phyloP scores from a whole-genome alignment of 2,329 filamentous ascomycete genomes.

The Dothidotthia symphoricarpi region DNA sequence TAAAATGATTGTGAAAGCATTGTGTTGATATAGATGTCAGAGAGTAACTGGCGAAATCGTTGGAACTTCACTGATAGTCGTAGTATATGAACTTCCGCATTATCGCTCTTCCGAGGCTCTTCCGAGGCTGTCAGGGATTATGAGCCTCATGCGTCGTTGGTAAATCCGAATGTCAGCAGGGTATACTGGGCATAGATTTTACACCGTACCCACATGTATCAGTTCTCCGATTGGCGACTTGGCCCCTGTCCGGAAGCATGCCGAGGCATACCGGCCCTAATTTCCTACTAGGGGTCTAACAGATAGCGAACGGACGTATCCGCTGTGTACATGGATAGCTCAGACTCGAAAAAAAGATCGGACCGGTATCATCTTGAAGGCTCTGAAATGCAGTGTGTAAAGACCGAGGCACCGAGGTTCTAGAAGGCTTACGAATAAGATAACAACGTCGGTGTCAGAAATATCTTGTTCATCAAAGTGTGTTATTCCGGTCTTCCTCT shows the following conservation, averaged over 20 bases:
- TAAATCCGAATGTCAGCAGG: slow-evolving; percentile 8
- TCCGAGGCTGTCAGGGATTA: no score
- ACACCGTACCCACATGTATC: slow-evolving; percentile 2
- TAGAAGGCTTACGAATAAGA: not conserved
- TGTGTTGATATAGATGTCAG: slow-evolving; percentile 2
- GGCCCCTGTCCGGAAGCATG: slow-evolving; percentile 6
- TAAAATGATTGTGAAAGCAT: slow-evolving; percentile 28
- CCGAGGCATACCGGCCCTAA: slow-evolving; percentile 9
- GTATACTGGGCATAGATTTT: slow-evolving; percentile 3
- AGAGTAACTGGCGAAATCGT: slow-evolving; percentile 1
- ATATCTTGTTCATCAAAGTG: slow-evolving; percentile 8
- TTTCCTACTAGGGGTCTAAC: slow-evolving; percentile 6
- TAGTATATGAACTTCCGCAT: not conserved
- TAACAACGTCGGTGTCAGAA: slow-evolving; percentile 9
- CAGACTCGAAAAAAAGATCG: slow-evolving; percentile 6
- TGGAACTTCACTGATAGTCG: not conserved
- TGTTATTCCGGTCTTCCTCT: no score
- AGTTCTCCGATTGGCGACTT: slow-evolving; percentile 5
- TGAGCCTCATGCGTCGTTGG: no score
- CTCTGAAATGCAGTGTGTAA: slow-evolving; percentile 5
- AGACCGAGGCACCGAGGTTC: slow-evolving; percentile 6
- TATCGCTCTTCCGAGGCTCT: not conserved
- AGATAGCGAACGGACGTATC: slow-evolving; percentile 8
- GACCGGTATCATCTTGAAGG: slow-evolving; percentile 4
- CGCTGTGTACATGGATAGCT: slow-evolving; percentile 1